These are phyloP conservation scores for Starmerella davenportii DNA, from an alignment of 805 yeast species.

Conservation along the genomic window DNA sequence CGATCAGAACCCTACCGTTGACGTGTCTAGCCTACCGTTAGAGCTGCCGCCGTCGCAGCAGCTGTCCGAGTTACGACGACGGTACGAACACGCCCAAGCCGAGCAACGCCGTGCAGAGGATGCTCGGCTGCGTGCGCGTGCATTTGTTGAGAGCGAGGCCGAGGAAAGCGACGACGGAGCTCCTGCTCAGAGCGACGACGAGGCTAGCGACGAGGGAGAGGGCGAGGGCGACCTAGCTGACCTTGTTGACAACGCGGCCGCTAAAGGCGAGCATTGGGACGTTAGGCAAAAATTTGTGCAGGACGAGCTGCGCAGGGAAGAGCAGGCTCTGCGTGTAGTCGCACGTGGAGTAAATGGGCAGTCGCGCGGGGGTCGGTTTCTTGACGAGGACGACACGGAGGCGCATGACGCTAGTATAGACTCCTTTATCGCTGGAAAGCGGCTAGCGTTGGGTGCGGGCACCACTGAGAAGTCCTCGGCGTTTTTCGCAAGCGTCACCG, in stretches of 20 bases:
- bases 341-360: slow-evolving; percentile 16
- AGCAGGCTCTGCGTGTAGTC: slow-evolving; percentile 9
- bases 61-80: slow-evolving; percentile 9
- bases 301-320: slow-evolving; percentile 14
- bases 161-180: slow-evolving; percentile 17
- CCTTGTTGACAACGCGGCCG: slow-evolving; percentile 10
- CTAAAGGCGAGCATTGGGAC: slow-evolving; percentile 1
- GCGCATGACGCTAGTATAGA: too few species aligned
- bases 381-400: too few species aligned
- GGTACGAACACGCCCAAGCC: slow-evolving; percentile 2
- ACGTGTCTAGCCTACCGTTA: neutral
- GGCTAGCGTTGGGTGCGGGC: too few species aligned
- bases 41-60: slow-evolving; percentile 9
- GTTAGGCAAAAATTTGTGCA: slow-evolving; percentile 7
- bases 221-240: slow-evolving; percentile 11
- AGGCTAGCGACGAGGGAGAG: slow-evolving; percentile 9
- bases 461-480: slow-evolving; percentile 5
- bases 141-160: slow-evolving; percentile 15
- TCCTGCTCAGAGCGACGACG: slow-evolving; percentile 6
- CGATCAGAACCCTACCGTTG: neutral
- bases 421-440: too few species aligned
- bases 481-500: slow-evolving; percentile 14
- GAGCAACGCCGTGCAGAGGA: neutral
- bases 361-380: too few species aligned
- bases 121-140: neutral